Evolutionary conservation across 208 protist genomes (phyloP).

Genomic region (Leishmania turanica): DNA sequence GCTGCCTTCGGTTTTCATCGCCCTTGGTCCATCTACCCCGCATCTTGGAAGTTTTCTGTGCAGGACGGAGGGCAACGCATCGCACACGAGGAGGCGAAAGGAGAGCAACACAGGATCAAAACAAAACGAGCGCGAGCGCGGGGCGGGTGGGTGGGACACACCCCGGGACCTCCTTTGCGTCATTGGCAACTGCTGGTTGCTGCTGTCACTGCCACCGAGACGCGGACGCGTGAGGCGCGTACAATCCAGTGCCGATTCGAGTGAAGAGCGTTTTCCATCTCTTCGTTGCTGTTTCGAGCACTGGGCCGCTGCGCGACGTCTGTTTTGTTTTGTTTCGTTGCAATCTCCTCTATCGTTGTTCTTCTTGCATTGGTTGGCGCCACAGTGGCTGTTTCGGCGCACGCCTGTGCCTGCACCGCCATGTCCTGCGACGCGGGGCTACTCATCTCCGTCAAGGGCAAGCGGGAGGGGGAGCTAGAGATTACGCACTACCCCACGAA

Average conservation of each 20-base stretch:
- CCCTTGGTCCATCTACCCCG: background rate
- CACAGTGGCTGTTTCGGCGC: background rate
- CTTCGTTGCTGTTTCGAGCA: background rate
- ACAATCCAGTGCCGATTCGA: background rate
- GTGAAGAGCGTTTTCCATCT: background rate
- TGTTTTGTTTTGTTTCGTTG: background rate
- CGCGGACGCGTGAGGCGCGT: background rate
- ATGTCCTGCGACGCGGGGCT: background rate
- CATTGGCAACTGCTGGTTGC: background rate
- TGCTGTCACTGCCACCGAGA: background rate
- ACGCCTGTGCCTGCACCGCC: background rate
- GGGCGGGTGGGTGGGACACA: background rate
- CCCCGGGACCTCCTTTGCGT: background rate
- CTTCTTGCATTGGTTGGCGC: background rate
- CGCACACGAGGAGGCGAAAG: background rate
- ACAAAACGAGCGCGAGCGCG: background rate
- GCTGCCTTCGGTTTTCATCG: background rate
- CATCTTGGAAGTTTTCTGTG: background rate
- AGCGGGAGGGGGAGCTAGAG: conserved; percentile 25
- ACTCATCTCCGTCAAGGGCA: conserved; percentile 27
- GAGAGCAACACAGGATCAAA: background rate
- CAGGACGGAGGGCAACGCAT: background rate
- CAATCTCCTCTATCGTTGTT: background rate
- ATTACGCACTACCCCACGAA: conserved; percentile 29
- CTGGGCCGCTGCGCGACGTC: background rate